These are phyloP conservation scores for Zalaria obscura DNA, from an alignment of 2,329 filamentous ascomycete species.

Conservation along the genomic window DNA sequence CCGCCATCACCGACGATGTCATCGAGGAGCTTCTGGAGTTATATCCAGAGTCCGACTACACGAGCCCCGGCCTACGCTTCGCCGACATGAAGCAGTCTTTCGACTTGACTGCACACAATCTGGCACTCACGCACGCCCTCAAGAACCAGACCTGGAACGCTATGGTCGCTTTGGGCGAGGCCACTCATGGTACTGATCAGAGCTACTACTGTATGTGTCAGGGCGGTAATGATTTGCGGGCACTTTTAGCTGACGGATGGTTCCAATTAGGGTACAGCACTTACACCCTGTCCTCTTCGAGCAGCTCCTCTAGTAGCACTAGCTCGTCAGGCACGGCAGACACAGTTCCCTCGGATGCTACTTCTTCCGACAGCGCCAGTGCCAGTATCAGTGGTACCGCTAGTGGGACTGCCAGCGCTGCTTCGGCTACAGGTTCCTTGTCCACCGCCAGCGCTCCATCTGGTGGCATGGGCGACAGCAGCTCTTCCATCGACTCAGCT, in stretches of 20 bases:
- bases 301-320: no score
- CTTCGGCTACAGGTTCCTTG: no score
- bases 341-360: no score
- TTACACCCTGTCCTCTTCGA: slow-evolving; percentile 9
- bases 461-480: no score
- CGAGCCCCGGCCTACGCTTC: slow-evolving; percentile 20
- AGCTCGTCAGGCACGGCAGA: no score
- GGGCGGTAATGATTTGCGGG: no score
- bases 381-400: no score
- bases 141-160: slow-evolving; percentile 24
- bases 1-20: slow-evolving; percentile 19
- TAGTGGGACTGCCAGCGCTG: no score
- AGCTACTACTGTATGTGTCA: slow-evolving; percentile 17
- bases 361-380: no score
- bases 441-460: no score
- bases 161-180: slow-evolving; percentile 15
- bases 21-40: slow-evolving; percentile 16
- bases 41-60: slow-evolving; percentile 20
- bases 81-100: slow-evolving; percentile 23
- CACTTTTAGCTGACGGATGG: no score
- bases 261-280: slow-evolving; percentile 9
- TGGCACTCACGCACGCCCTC: slow-evolving; percentile 20
- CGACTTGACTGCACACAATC: slow-evolving; percentile 20
- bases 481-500: slow-evolving; percentile 1
- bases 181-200: slow-evolving; percentile 23